Percentiles rank a stretch among this genome's conserved stretches.
Evolutionary conservation across 2,329 filamentous ascomycete species (phyloP).

Genomic region (Pseudogymnoascus sp.): DNA sequence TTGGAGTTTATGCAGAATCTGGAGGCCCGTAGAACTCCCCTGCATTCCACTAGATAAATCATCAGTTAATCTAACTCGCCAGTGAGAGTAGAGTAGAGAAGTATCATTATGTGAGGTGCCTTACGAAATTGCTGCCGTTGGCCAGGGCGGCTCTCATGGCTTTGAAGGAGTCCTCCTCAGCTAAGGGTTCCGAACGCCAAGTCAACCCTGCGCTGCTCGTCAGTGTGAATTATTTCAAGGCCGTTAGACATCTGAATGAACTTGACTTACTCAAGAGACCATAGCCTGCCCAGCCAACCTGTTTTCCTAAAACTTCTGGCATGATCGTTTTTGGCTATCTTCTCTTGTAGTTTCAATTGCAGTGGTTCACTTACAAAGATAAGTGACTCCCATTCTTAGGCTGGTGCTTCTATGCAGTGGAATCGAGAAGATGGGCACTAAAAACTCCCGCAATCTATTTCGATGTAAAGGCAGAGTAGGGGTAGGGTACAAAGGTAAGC

Average conservation of each 20-base stretch:
- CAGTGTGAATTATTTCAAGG: conserved; percentile 11
- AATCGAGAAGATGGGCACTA: background rate
- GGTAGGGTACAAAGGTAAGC: background rate
- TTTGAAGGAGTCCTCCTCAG: conserved; percentile 44
- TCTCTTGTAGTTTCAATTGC: background rate
- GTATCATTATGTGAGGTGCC: background rate
- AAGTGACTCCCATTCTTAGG: background rate
- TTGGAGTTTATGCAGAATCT: too few species aligned
- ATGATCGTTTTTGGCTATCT: conserved; percentile 10
- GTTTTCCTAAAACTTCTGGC: conserved; percentile 31
- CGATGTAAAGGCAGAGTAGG: background rate
- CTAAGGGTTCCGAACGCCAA: conserved; percentile 26
- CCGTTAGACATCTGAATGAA: conserved; percentile 35
- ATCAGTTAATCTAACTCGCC: conserved; percentile 24
- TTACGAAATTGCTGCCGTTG: conserved; percentile 34
- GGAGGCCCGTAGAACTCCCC: conserved; percentile 59
- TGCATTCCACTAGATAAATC: conserved; percentile 47
- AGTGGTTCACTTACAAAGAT: background rate
- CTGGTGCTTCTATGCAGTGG: background rate
- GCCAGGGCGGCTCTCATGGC: conserved; percentile 48
- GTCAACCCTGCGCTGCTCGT: conserved; percentile 24
- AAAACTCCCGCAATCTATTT: background rate
- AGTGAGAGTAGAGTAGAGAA: conserved; percentile 10
- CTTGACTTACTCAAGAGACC: conserved; percentile 45
- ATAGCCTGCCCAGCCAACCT: conserved; percentile 44